phyloP scores from a whole-genome alignment of 345 rosid species.

The Salix suchowensis region DNA sequence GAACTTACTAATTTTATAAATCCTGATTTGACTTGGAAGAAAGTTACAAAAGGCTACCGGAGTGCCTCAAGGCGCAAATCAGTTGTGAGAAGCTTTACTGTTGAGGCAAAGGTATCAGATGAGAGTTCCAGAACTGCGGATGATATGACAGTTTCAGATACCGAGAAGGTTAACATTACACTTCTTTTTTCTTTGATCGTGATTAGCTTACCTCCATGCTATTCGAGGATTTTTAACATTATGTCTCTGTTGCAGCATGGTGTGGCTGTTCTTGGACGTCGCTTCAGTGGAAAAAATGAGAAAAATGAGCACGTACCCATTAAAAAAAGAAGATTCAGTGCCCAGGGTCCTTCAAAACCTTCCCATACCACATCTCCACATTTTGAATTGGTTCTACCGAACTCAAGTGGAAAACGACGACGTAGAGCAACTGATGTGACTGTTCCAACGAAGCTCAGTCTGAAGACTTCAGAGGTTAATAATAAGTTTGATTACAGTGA shows the following conservation, averaged over 20 bases:
- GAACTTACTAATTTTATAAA: constrained; percentile 41
- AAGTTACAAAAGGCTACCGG: constrained; percentile 45
- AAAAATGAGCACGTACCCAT: constrained; percentile 44
- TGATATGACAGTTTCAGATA: constrained; percentile 32
- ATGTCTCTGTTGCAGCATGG: constrained; percentile 39
- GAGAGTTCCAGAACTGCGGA: constrained; percentile 15
- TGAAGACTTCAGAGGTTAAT: constrained; percentile 8
- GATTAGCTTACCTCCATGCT: not conserved
- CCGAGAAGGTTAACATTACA: constrained; percentile 42
- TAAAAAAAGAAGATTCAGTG: constrained; percentile 44
- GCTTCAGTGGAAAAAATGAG: constrained; percentile 40
- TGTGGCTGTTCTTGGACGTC: constrained; percentile 47
- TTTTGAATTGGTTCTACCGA: constrained; percentile 18
- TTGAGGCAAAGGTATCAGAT: constrained; percentile 19
- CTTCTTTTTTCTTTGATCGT: constrained; percentile 3
- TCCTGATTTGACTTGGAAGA: constrained; percentile 51
- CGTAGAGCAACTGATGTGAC: constrained; percentile 5
- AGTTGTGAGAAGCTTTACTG: constrained; percentile 16
- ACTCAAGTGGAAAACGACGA: not conserved
- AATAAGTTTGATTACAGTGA: constrained; percentile 17
- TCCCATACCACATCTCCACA: constrained; percentile 8
- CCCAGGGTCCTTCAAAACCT: constrained; percentile 27
- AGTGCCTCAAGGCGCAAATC: constrained; percentile 39
- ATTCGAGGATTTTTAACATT: constrained; percentile 1
- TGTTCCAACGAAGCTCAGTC: not conserved